Percentiles rank a stretch among this genome's conserved stretches.
These are phyloP conservation scores for Crithidia expoeki DNA, from an alignment of 208 protist genomes.

Conservation along the genomic window DNA sequence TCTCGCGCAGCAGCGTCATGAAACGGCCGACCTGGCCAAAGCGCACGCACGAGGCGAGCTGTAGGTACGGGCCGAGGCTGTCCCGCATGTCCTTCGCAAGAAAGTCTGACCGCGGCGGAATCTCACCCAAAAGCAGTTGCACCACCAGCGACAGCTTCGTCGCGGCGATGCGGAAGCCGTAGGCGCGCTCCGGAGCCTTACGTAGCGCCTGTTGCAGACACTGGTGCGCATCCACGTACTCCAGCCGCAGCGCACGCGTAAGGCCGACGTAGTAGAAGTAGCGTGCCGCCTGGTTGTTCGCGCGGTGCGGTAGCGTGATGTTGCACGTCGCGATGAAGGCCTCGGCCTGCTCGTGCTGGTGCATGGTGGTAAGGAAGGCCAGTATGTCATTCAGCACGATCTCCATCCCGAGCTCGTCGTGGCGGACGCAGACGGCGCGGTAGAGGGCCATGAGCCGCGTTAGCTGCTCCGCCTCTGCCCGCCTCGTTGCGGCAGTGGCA, in stretches of 20 bases:
- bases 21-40: conserved; percentile 96
- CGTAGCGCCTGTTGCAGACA: conserved; percentile 94
- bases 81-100: conserved; percentile 88
- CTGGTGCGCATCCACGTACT: conserved; percentile 95
- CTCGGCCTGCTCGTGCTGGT: conserved; percentile 86
- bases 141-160: conserved; percentile 97
- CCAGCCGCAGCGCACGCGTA: conserved; percentile 95
- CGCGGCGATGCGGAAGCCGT: conserved; percentile 93
- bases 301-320: conserved; percentile 76
- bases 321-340: conserved; percentile 86
- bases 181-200: conserved; percentile 95
- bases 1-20: conserved; percentile 91
- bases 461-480: conserved; percentile 52
- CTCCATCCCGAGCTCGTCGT: conserved; percentile 89
- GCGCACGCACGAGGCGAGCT: conserved; percentile 94
- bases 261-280: conserved; percentile 96
- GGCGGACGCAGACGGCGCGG: conserved; percentile 81
- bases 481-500: conserved; percentile 25
- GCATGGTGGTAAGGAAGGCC: conserved; percentile 68
- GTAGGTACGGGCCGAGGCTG: conserved; percentile 93
- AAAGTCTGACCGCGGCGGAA: conserved; percentile 95
- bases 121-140: conserved; percentile 97
- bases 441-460: conserved; percentile 80
- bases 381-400: conserved; percentile 89
- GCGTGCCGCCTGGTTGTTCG: conserved; percentile 94